Evolutionary conservation across 768 basidiomycete genomes (phyloP).

Genomic region (Rhodosporidiobolus odoratus): DNA sequence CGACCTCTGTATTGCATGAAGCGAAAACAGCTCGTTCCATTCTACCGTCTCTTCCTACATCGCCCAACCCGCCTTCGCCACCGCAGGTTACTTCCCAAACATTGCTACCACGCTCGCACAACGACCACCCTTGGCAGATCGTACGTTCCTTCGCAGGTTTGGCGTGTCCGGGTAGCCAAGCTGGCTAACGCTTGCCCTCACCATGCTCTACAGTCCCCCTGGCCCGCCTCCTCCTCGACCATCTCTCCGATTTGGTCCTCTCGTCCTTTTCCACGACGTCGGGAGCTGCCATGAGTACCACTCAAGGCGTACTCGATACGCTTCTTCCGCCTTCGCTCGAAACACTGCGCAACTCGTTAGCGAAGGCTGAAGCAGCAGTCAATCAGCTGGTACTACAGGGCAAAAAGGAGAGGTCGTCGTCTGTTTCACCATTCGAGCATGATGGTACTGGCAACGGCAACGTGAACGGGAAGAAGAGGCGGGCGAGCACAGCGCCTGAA

Average conservation of each 20-base stretch:
- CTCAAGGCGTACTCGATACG: neutral
- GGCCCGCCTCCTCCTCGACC: slow-evolving; percentile 30
- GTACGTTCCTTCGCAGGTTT: neutral
- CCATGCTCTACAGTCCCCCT: slow-evolving; percentile 5
- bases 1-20: too few relatives aligned
- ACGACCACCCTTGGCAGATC: slow-evolving; percentile 9
- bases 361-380: neutral
- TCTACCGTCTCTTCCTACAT: neutral
- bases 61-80: neutral
- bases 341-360: neutral
- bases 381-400: too few relatives aligned
- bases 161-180: neutral
- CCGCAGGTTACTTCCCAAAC: slow-evolving; percentile 5
- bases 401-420: neutral
- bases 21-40: slow-evolving; percentile 8
- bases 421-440: neutral
- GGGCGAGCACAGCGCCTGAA: slow-evolving; percentile 10
- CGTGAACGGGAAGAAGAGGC: slow-evolving; percentile 19
- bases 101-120: neutral
- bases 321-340: neutral
- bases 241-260: slow-evolving; percentile 12
- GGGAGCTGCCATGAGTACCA: neutral
- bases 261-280: neutral
- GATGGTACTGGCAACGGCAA: too few relatives aligned
- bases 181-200: neutral